Evolutionary conservation across 495 filamentous ascomycete genomes (phyloP).

Genomic region (Haplographium delicatum): DNA sequence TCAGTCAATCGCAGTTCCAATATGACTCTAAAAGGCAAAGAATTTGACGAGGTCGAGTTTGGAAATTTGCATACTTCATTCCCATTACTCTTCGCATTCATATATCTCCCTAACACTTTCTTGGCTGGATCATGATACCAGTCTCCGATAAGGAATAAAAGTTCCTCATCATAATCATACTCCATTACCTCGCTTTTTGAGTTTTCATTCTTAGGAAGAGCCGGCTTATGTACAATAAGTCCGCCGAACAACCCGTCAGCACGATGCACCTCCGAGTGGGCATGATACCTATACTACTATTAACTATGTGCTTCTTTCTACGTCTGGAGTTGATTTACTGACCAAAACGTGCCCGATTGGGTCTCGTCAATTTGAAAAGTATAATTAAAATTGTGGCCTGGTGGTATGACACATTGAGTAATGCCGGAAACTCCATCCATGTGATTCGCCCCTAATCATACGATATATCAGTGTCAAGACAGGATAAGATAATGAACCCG

Average conservation of each 20-base stretch:
- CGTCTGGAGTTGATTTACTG: too few relatives aligned
- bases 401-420: slow-evolving; percentile 6
- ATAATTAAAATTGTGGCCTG: slow-evolving; percentile 9
- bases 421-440: slow-evolving; percentile 20
- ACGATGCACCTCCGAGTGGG: not conserved
- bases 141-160: not conserved
- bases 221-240: not conserved
- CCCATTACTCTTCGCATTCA: not conserved
- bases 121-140: not conserved
- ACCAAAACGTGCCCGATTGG: slow-evolving; percentile 18
- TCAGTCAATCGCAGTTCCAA: not conserved
- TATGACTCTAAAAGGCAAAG: not conserved
- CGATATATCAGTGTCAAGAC: not conserved
- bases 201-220: not conserved
- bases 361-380: slow-evolving; percentile 5
- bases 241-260: not conserved
- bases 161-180: not conserved
- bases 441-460: slow-evolving; percentile 3
- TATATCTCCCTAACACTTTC: not conserved
- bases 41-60: too few relatives aligned
- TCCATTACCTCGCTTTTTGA: not conserved
- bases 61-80: too few relatives aligned
- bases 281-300: too few relatives aligned
- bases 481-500: not conserved
- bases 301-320: too few relatives aligned